Percentiles rank a stretch among this genome's conserved stretches.
Conservation (phyloP, 768 basidiomycete genomes). For the Clavulina sp. region DNA sequence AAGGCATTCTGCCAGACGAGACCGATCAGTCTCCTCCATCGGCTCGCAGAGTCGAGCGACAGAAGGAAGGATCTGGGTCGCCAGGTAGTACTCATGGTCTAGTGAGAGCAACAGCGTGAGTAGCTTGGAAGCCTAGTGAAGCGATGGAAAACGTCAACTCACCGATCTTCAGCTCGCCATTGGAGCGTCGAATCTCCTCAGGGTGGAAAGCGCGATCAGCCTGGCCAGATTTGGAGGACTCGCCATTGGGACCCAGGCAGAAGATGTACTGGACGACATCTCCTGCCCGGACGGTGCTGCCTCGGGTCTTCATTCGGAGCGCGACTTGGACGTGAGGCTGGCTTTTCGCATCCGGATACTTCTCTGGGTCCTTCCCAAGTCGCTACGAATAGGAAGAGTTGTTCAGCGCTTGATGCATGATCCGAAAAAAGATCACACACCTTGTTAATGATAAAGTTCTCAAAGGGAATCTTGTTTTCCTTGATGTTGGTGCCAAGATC, state of each 20-base stretch:
- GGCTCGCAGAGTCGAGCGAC: conserved; percentile 90
- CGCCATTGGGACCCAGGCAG: conserved; percentile 56
- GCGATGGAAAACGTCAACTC: conserved; percentile 11
- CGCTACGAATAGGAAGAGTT: conserved; percentile 37
- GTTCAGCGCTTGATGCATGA: no score
- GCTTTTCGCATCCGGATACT: conserved; percentile 87
- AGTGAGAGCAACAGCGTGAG: not conserved
- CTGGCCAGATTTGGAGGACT: conserved; percentile 52
- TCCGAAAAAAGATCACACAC: conserved; percentile 27
- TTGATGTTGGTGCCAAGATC: conserved; percentile 64
- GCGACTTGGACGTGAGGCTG: conserved; percentile 98
- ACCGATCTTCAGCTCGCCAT: conserved; percentile 58
- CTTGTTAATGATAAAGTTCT: conserved; percentile 92
- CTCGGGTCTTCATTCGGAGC: conserved; percentile 69
- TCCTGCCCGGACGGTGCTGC: conserved; percentile 61
- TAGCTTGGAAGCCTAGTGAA: not conserved
- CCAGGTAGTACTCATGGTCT: conserved; percentile 89
- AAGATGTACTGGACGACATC: conserved; percentile 96
- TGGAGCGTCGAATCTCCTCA: conserved; percentile 67
- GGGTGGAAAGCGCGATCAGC: conserved; percentile 88
- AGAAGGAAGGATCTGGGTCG: conserved; percentile 83
- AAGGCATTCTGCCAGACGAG: conserved; percentile 86
- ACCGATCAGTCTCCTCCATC: conserved; percentile 86
- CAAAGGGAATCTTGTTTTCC: conserved; percentile 58
- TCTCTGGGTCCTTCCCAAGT: conserved; percentile 88